These are phyloP conservation scores for Inonotus obliquus DNA, from an alignment of 1,284 basidiomycete species.

Conservation along the genomic window DNA sequence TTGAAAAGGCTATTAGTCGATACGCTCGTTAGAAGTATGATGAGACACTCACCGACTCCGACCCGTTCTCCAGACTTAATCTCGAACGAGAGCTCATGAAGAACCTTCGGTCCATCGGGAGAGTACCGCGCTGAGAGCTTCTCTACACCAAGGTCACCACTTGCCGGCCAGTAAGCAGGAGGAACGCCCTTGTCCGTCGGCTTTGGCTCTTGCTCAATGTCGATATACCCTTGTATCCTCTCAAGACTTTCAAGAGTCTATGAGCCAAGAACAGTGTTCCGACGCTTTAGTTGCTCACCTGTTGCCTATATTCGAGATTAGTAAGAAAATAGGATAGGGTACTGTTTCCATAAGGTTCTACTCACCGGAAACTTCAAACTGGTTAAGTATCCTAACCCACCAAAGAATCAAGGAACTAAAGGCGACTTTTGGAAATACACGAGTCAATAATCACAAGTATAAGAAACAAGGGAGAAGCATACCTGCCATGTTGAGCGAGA, in stretches of 20 bases:
- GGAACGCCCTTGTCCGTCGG: slow-evolving; percentile 47
- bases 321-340: background rate
- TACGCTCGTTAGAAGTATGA: background rate
- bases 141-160: slow-evolving; percentile 62
- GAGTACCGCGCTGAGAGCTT: slow-evolving; percentile 57
- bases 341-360: slow-evolving; percentile 2
- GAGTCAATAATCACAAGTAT: background rate
- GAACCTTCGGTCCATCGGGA: slow-evolving; percentile 37
- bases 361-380: slow-evolving; percentile 55
- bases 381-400: slow-evolving; percentile 49
- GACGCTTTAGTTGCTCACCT: slow-evolving; percentile 32
- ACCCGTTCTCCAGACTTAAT: slow-evolving; percentile 48
- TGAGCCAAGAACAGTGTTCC: background rate
- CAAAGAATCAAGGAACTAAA: slow-evolving; percentile 53
- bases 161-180: slow-evolving; percentile 77
- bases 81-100: slow-evolving; percentile 43
- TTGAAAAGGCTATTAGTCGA: background rate
- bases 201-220: slow-evolving; percentile 67
- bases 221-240: slow-evolving; percentile 67
- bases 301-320: slow-evolving; percentile 33
- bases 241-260: slow-evolving; percentile 47
- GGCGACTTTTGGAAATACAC: slow-evolving; percentile 31
- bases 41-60: slow-evolving; percentile 36
- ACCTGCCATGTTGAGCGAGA: slow-evolving; percentile 50
- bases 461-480: slow-evolving; percentile 1